Evolutionary conservation across 148 eudicot species (phyloP), one percentile per base, ranked within the genome.

Genomic region (Fagopyrum homotropicum): DNA sequence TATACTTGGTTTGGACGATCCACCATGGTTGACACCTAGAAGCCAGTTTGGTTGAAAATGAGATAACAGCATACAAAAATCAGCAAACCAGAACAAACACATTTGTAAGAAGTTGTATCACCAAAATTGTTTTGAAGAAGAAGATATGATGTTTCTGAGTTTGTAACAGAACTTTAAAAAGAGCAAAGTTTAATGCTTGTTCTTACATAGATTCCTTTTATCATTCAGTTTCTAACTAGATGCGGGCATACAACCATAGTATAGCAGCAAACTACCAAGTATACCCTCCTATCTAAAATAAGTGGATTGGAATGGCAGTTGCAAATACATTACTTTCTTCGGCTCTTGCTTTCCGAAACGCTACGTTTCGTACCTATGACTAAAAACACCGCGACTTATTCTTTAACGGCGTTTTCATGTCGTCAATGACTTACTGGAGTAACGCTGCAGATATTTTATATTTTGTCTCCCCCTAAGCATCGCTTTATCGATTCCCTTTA

Each of bases 11-110:
- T 45, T 26, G 22, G 79, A 80, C 19, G 86, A 80, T 26, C 44
- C 84, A 14, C 77, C 80, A 3, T 86, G 85, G 89, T 69, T 77
- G 75, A 82, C 89, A 16, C 86, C 86, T 4, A 76, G 30, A 61
- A 78, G 82, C 0, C 86, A 86, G 1, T 72, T 86, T 80, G 14
- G 68, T 73, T 68, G 40, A 71, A 49, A 10, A 11, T 74, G 76
- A 56, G 48, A 43, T 52, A n/a, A 16, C 4, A 51, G 43, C 26
- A 40, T 50, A 26, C 75, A 72, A 14, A 70, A 72, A 11, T 26
- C 59, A 47, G 45, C 35, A 50, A 29, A 35, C 3, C 40, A 35
- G 40, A 35, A 35, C 40, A 1, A 35, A 2, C 40, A 2, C 40
- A 50, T 26, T 26, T 48, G 44, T 17, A 9, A 50, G 4, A 72